A percentile compares a stretch with the other conserved stretches of the same genome.
phyloP scores from a whole-genome alignment of 306 rosid genomes.

The Trifolium subterraneum region DNA sequence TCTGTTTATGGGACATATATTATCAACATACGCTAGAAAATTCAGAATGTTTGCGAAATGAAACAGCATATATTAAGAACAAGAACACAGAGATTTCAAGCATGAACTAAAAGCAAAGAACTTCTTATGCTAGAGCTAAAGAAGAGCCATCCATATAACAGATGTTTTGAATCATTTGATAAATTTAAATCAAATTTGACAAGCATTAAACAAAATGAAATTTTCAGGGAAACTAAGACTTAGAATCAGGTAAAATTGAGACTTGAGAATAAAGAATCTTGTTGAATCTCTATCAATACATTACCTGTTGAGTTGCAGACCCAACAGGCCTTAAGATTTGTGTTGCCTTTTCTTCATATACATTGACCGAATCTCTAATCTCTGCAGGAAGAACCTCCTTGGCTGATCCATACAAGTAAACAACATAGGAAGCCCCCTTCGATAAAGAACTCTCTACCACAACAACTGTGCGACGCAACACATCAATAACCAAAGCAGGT shows the following conservation, averaged over 20 bases:
- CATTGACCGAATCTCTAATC: constrained; percentile 64
- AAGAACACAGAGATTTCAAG: constrained; percentile 6
- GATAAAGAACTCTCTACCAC: constrained; percentile 69
- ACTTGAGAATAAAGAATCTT: constrained; percentile 21
- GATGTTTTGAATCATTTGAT: constrained; percentile 31
- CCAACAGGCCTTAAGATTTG: constrained; percentile 69
- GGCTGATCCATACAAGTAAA: constrained; percentile 70
- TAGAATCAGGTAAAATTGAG: constrained; percentile 17
- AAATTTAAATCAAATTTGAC: constrained; percentile 26
- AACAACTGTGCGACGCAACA: constrained; percentile 63
- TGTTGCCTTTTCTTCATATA: constrained; percentile 65
- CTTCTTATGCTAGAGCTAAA: constrained; percentile 13
- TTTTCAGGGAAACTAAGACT: constrained; percentile 17
- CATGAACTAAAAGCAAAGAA: constrained; percentile 33
- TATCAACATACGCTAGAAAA: constrained; percentile 29
- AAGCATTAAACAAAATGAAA: constrained; percentile 3
- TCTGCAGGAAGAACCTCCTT: constrained; percentile 79
- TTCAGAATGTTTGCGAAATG: constrained; percentile 17
- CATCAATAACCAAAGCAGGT: constrained; percentile 62
- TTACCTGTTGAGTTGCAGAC: constrained; percentile 71
- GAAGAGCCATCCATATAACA: constrained; percentile 6
- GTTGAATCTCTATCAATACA: constrained; percentile 23
- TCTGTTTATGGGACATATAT: constrained; percentile 52
- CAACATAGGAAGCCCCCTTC: constrained; percentile 65
- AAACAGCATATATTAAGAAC: constrained; percentile 12